These are phyloP conservation scores for Trypanosoma caninum DNA, from an alignment of 208 protist genomes.

Conservation along the genomic window DNA sequence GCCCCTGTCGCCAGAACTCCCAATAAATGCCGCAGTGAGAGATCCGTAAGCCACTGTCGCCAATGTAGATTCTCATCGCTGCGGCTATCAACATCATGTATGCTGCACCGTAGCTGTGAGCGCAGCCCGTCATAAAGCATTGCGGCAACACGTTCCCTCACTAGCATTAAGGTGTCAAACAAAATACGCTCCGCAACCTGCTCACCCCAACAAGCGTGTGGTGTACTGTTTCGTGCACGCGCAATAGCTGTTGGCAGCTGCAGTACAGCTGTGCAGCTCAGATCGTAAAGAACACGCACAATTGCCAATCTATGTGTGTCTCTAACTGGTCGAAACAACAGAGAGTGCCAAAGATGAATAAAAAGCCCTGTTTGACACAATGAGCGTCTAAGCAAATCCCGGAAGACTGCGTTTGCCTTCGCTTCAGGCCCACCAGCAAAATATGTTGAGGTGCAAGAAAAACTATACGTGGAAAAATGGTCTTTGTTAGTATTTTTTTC, in stretches of 20 bases:
- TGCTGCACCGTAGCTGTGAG: not conserved
- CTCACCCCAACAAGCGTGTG: slow-evolving; percentile 9
- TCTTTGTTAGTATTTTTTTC: not conserved
- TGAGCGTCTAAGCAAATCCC: not conserved
- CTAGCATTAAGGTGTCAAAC: not conserved
- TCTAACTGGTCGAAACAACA: slow-evolving; percentile 5
- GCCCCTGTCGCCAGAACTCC: slow-evolving; percentile 12
- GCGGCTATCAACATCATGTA: not conserved
- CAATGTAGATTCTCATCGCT: slow-evolving; percentile 3
- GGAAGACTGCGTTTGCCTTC: not conserved
- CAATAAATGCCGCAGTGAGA: not conserved
- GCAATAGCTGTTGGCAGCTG: not conserved
- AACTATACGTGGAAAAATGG: not conserved
- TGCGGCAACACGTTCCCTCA: not conserved
- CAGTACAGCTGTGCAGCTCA: not conserved
- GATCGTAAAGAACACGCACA: not conserved
- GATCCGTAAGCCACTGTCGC: slow-evolving; percentile 6
- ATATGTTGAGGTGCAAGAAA: not conserved
- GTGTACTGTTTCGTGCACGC: not conserved
- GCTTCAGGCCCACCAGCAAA: too few relatives aligned
- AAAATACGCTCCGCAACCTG: slow-evolving; percentile 14
- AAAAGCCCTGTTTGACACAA: slow-evolving; percentile 8
- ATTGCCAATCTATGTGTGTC: slow-evolving; percentile 4
- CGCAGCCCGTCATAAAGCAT: not conserved
- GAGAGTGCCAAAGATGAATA: slow-evolving; percentile 15